Evolutionary conservation across 1,284 basidiomycete genomes (phyloP), one percentile per base, ranked within the genome.

Genomic region (Puccinia sorghi): DNA sequence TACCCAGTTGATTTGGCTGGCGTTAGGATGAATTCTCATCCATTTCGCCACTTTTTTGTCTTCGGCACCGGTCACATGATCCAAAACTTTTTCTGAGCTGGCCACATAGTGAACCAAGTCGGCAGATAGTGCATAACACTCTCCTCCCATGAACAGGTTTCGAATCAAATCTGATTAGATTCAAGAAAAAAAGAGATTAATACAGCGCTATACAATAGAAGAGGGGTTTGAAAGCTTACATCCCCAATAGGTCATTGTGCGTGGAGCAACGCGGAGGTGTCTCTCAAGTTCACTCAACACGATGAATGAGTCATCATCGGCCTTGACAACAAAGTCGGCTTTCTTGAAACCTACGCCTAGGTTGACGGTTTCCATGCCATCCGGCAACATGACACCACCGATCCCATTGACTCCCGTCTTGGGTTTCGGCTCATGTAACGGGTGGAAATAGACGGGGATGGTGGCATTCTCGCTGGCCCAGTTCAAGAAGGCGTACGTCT

Each of bases 81-180:
- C 86, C 81, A 89, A 89, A 20, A 96, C 88, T 9, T 86, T 86
- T 9, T 90, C 87, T 78, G 93, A 92, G 48, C 88, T 89, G 32
- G 93, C 90, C 15, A 94, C 88, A 89, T 93, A 98, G 80, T 92
- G 87, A n/a, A 94, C 93, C 75, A 99, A 87, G 84, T 91, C 91
- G 87, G 90, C 92, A 72, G 93, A 95, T 39, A 99, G 86, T 11
- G 90, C 94, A 85, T 99, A 99, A 80, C 94, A 86, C 85, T 99
- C 95, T 27, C 96, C 96, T 4, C 90, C 96, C 95, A 99, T 98
- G 86, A 98, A 98, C 76, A 87, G 87, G 83, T 95, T 93, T 81
- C 93, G 94, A 64, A 98, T 92, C 48, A 97, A 90, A 84, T 98
- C 87, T 87, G 80, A n/a, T 52, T 5, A 25, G 25, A 25, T 22